Evolutionary conservation across 805 yeast species (phyloP).

Genomic region (Myxozyma mucilagina): DNA sequence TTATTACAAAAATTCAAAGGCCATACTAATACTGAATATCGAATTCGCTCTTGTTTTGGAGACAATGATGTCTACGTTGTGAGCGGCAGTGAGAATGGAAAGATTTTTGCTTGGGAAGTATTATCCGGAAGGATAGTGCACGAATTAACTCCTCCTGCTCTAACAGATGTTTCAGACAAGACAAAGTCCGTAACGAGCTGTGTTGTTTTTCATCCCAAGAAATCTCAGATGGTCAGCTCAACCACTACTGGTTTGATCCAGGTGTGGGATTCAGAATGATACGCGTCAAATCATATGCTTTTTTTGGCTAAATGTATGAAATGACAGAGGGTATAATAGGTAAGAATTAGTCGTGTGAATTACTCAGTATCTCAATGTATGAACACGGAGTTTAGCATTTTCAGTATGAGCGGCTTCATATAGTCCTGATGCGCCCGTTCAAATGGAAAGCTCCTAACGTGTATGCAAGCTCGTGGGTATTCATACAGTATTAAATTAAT

Average conservation of each 20-base stretch:
- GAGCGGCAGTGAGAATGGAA: conserved; percentile 39
- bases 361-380: no score
- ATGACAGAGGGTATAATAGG: no score
- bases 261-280: conserved; percentile 21
- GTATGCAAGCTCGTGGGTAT: no score
- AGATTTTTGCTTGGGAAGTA: conserved; percentile 37
- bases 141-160: conserved; percentile 9
- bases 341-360: no score
- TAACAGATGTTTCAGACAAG: neutral
- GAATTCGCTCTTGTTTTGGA: conserved; percentile 35
- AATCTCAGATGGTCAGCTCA: conserved; percentile 27
- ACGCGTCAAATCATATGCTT: neutral
- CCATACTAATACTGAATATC: conserved; percentile 34
- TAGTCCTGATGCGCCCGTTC: no score
- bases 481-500: no score
- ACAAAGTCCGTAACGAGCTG: conserved; percentile 21
- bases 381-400: no score
- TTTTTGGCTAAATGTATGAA: neutral
- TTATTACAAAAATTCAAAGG: conserved; percentile 36
- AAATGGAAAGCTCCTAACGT: no score
- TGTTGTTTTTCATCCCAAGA: conserved; percentile 25
- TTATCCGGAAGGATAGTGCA: conserved; percentile 28
- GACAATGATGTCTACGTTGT: conserved; percentile 32
- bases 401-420: no score
- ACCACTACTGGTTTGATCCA: conserved; percentile 26